phyloP scores from a whole-genome alignment of 352 stramenopile species.

The Globisporangium spinosum region DNA sequence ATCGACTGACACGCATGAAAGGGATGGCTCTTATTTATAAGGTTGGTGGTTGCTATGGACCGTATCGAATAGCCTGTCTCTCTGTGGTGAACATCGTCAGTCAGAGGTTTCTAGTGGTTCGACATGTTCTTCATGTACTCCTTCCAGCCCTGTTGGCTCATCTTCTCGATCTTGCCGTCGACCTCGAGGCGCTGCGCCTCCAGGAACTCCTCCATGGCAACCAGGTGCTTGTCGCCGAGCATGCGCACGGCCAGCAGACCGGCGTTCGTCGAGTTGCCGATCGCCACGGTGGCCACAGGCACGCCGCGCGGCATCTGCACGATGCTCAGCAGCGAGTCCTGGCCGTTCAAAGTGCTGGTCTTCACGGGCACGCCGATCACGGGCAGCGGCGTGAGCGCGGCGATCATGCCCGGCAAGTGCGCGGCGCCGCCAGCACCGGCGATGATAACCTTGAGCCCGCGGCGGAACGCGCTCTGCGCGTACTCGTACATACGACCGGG shows the following conservation, averaged over 20 bases:
- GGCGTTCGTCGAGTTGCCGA: constrained; percentile 97
- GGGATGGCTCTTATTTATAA: neutral
- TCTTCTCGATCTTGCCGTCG: constrained; percentile 88
- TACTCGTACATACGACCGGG: constrained; percentile 96
- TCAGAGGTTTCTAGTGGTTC: constrained; percentile 27
- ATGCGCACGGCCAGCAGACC: constrained; percentile 97
- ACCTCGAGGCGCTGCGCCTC: constrained; percentile 90
- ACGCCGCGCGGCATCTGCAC: constrained; percentile 98
- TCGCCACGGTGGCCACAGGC: constrained; percentile 97
- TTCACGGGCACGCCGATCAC: constrained; percentile 98
- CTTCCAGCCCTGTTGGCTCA: constrained; percentile 89
- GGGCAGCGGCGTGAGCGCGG: constrained; percentile 76
- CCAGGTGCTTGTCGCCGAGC: constrained; percentile 79
- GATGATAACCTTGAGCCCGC: constrained; percentile 92
- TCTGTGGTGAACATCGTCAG: neutral
- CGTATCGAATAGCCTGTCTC: neutral
- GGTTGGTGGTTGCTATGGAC: neutral
- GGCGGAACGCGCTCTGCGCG: constrained; percentile 82
- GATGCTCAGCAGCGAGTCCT: constrained; percentile 98
- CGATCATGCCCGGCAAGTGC: constrained; percentile 95
- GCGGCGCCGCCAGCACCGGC: constrained; percentile 96
- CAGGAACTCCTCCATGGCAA: constrained; percentile 92
- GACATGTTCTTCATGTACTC: constrained; percentile 85
- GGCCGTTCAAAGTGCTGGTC: constrained; percentile 95
- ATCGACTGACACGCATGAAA: neutral